phyloP scores from a whole-genome alignment of 2,329 filamentous ascomycete species.

The Monilinia polystroma region DNA sequence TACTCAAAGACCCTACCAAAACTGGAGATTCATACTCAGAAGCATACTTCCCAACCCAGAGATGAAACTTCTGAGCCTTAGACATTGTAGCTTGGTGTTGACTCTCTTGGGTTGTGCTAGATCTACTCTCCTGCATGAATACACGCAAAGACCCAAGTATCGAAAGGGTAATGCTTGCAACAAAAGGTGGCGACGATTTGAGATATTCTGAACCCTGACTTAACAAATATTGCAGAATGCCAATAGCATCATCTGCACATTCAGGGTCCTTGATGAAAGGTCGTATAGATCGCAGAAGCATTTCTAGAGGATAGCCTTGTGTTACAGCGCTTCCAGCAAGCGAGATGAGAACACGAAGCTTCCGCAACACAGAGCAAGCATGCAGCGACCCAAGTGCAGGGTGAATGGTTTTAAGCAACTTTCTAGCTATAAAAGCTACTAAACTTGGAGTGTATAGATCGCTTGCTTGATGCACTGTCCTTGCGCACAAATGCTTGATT shows the following conservation, averaged over 20 bases:
- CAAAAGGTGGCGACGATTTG: constrained; percentile 65
- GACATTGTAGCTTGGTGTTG: constrained; percentile 75
- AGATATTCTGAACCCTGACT: constrained; percentile 66
- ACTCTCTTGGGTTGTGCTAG: constrained; percentile 80
- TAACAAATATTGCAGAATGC: constrained; percentile 82
- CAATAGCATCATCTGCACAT: constrained; percentile 87
- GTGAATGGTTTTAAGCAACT: constrained; percentile 77
- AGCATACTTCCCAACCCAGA: constrained; percentile 74
- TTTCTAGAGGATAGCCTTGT: constrained; percentile 80
- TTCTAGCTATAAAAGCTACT: constrained; percentile 71
- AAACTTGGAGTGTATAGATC: constrained; percentile 74
- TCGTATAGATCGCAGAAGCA: constrained; percentile 78
- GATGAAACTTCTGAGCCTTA: constrained; percentile 72
- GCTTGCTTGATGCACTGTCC: constrained; percentile 62
- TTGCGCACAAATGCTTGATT: constrained; percentile 73
- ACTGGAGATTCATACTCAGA: constrained; percentile 54
- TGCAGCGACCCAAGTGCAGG: constrained; percentile 82
- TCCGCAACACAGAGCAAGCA: constrained; percentile 81
- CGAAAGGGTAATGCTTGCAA: constrained; percentile 77
- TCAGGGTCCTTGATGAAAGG: constrained; percentile 78
- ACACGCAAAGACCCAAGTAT: constrained; percentile 74
- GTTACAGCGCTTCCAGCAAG: constrained; percentile 73
- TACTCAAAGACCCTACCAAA: constrained; percentile 45
- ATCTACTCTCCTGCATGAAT: constrained; percentile 72
- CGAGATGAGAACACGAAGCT: constrained; percentile 77